These are phyloP conservation scores for Pythium aristosporum DNA, from an alignment of 352 stramenopile genomes.

Conservation along the genomic window DNA sequence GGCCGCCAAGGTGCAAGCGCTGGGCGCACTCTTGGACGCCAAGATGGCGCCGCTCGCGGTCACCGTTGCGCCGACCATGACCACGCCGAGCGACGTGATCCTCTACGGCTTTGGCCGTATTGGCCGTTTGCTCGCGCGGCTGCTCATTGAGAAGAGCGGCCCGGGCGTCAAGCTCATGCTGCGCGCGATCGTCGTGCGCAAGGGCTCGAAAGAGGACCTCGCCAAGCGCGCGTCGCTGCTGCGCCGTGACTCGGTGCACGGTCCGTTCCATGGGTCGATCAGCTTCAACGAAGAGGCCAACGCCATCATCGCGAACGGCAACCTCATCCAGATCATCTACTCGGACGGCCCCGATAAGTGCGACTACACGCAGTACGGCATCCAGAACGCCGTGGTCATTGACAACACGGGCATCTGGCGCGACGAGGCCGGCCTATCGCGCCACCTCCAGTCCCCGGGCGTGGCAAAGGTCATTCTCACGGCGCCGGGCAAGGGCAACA, in stretches of 20 bases:
- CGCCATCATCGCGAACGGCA: slow-evolving; percentile 85
- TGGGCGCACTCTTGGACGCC: slow-evolving; percentile 55
- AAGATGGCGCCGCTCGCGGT: slow-evolving; percentile 52
- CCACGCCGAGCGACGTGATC: slow-evolving; percentile 77
- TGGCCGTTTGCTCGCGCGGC: slow-evolving; percentile 65
- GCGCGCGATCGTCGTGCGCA: slow-evolving; percentile 85
- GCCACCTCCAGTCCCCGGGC: slow-evolving; percentile 76
- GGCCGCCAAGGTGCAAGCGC: slow-evolving; percentile 42
- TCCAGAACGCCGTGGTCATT: slow-evolving; percentile 87
- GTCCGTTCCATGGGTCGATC: slow-evolving; percentile 80
- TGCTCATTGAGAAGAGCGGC: slow-evolving; percentile 87
- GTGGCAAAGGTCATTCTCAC: slow-evolving; percentile 83
- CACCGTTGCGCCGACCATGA: slow-evolving; percentile 27
- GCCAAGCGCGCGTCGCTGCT: slow-evolving; percentile 82
- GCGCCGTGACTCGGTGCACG: slow-evolving; percentile 86
- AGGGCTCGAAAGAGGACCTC: slow-evolving; percentile 81
- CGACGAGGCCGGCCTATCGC: slow-evolving; percentile 57
- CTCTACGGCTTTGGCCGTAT: slow-evolving; percentile 90
- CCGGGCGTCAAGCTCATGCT: slow-evolving; percentile 86
- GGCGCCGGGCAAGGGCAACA: slow-evolving; percentile 66
- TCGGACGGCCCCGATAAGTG: slow-evolving; percentile 80
- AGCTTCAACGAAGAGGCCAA: slow-evolving; percentile 83
- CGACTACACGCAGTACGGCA: slow-evolving; percentile 87
- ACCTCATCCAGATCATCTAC: slow-evolving; percentile 89
- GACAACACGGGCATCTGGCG: slow-evolving; percentile 88